Evolutionary conservation across 805 yeast species (phyloP).

Genomic region (Metschnikowia vanudenii): DNA sequence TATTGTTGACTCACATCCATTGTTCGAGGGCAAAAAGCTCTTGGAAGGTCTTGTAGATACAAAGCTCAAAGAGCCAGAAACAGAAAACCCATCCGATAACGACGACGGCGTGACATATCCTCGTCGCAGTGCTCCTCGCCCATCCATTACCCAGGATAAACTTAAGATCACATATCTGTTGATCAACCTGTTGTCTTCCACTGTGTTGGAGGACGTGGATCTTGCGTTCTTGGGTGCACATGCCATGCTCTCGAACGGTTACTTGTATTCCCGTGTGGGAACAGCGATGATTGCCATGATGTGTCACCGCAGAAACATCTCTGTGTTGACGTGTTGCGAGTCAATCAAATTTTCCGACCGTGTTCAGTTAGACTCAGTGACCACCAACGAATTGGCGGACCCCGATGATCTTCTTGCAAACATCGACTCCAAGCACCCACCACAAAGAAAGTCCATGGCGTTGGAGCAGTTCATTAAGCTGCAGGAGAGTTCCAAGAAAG

Average conservation of each 20-base stretch:
- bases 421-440: conserved; percentile 50
- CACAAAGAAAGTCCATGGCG: conserved; percentile 58
- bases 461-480: conserved; percentile 58
- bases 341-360: conserved; percentile 91
- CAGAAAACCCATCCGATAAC: conserved; percentile 17
- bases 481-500: conserved; percentile 35
- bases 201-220: conserved; percentile 82
- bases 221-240: conserved; percentile 94
- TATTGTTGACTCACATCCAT: conserved; percentile 89
- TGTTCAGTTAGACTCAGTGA: conserved; percentile 94
- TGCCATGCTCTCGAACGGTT: conserved; percentile 93
- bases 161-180: conserved; percentile 76
- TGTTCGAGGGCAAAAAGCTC: conserved; percentile 86
- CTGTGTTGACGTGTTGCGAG: conserved; percentile 95
- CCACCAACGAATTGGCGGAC: conserved; percentile 87
- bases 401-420: conserved; percentile 62
- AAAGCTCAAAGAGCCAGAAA: conserved; percentile 22
- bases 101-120: conserved; percentile 16
- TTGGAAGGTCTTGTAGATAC: conserved; percentile 59
- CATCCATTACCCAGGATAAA: conserved; percentile 45
- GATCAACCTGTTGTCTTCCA: conserved; percentile 69
- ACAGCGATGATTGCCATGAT: conserved; percentile 91
- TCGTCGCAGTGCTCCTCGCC: conserved; percentile 16
- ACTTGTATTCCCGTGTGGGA: conserved; percentile 90
- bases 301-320: conserved; percentile 83